Base-by-base conservation (phyloP, 805 yeast species). In the Sugiyamaella marilandica region DNA sequence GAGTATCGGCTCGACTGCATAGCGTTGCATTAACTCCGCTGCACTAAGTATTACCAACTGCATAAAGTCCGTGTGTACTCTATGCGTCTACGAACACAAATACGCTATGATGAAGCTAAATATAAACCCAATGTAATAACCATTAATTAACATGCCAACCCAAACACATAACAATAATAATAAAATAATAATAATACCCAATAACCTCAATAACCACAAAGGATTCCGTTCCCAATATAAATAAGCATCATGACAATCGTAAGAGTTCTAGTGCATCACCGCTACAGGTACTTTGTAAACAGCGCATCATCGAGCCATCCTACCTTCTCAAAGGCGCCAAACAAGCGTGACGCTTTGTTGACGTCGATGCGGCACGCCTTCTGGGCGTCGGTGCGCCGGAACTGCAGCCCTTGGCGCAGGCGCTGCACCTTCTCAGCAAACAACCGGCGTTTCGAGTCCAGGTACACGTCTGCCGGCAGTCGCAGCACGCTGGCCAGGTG, bases 281-380 rank as follows among this genome's bases (percentile, higher is more conserved):
- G 16, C 58, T 56, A 62, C 55, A 80, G 60, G 59, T 64, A 78
- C 65, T 74, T 73, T 46, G 66, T 69, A 68, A 89, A 89, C 70
- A 83, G 80, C 18, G 74, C 70, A 68, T 92, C 96, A 11, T 87
- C 78, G 59, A 92, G 81, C 92, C 97, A 88, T 41, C 97, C 97
- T 45, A 87, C 92, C 67, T 81, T 82, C 68, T 92, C 96, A 65
- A 82, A 94, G 19, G 97, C 89, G 26, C 92, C 95, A 72, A 81
- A 92, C 51, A 92, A 74, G 59, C 97, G 79, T 47, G 95, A 85
- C 1, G 97, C 97, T 70, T 94, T 94, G 70, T 94, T 94, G 44
- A 92, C 98, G 69, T 94, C 98, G 59, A 94, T 91, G 58, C 95
- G 81, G 69, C 98, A 92, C 5, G 97, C 97, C 74, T 94, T 94